Conservation (phyloP, 2,329 filamentous ascomycete species). For the Grosmannia huntii region DNA sequence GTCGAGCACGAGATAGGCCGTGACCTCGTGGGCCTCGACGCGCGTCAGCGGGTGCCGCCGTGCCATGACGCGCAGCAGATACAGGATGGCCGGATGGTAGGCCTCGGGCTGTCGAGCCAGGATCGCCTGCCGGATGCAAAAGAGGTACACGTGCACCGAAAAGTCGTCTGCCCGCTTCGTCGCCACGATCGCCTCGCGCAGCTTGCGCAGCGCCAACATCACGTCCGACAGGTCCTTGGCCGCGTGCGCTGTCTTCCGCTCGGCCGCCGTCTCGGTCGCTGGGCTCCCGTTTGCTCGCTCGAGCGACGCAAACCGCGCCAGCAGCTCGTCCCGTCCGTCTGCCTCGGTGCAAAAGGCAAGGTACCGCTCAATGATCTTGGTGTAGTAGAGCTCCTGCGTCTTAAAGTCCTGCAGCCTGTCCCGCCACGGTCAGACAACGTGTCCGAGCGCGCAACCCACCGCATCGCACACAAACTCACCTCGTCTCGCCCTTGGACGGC, state of each 20-base stretch:
- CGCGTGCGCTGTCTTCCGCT: neutral
- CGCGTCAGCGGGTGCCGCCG: slow-evolving; percentile 51
- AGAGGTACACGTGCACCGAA: slow-evolving; percentile 79
- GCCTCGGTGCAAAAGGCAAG: slow-evolving; percentile 75
- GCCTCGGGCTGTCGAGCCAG: slow-evolving; percentile 73
- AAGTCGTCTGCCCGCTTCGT: slow-evolving; percentile 67
- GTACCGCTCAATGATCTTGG: slow-evolving; percentile 77
- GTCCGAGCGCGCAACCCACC: neutral
- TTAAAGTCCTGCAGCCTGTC: slow-evolving; percentile 58
- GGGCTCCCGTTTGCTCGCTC: slow-evolving; percentile 12
- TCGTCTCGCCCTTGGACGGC: slow-evolving; percentile 80
- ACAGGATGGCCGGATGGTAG: slow-evolving; percentile 75
- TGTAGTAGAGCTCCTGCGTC: slow-evolving; percentile 75
- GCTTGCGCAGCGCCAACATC: slow-evolving; percentile 74
- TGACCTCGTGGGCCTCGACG: slow-evolving; percentile 66
- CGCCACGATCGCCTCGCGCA: slow-evolving; percentile 80
- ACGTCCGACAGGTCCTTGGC: slow-evolving; percentile 58
- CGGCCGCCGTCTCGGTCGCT: too few species aligned
- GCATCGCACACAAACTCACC: slow-evolving; percentile 34
- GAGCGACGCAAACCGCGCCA: slow-evolving; percentile 61
- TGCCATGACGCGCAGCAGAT: slow-evolving; percentile 65
- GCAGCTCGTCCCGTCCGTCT: slow-evolving; percentile 57
- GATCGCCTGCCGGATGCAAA: slow-evolving; percentile 75
- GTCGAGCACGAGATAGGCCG: slow-evolving; percentile 73
- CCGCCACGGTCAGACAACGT: neutral